Evolutionary conservation across 352 stramenopile species (phyloP).

Genomic region (Pythium aristosporum): DNA sequence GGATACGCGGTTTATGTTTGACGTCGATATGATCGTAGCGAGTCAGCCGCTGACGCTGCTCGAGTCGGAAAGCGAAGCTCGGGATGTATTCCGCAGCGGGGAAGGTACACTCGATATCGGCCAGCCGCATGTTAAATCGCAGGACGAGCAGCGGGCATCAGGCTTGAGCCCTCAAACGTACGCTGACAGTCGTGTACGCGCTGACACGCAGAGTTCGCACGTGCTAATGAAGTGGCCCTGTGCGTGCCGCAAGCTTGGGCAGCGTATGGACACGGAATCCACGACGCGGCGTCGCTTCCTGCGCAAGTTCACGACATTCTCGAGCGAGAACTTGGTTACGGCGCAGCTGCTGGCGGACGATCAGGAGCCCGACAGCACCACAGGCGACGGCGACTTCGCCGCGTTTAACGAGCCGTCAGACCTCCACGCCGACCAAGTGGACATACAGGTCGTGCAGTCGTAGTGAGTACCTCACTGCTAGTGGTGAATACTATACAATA

Average conservation of each 20-base stretch:
- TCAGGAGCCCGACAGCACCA: neutral
- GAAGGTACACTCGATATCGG: too few relatives aligned
- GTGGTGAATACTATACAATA: too few relatives aligned
- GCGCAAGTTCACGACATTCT: conserved; percentile 19
- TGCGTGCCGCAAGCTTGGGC: conserved; percentile 31
- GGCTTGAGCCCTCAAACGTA: too few relatives aligned
- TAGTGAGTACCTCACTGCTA: too few relatives aligned
- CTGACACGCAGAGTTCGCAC: conserved; percentile 1
- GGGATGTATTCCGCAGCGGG: neutral
- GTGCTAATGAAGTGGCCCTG: conserved; percentile 21
- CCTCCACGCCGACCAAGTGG: too few relatives aligned
- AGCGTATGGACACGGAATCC: conserved; percentile 27
- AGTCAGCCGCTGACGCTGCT: conserved; percentile 31
- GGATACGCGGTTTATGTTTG: conserved; percentile 31
- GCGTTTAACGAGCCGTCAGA: neutral
- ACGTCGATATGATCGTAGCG: conserved; percentile 27
- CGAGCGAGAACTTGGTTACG: conserved; percentile 14
- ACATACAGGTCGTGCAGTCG: too few relatives aligned
- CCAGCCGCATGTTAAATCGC: too few relatives aligned
- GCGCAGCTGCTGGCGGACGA: conserved; percentile 16
- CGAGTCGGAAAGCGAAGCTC: conserved; percentile 17
- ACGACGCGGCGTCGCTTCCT: conserved; percentile 21
- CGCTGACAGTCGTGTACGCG: neutral
- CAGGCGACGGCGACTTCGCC: conserved; percentile 8
- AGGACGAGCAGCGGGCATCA: too few relatives aligned